Conservation (phyloP, 1,284 basidiomycete species). For the Stygiomarasmius scandens region DNA sequence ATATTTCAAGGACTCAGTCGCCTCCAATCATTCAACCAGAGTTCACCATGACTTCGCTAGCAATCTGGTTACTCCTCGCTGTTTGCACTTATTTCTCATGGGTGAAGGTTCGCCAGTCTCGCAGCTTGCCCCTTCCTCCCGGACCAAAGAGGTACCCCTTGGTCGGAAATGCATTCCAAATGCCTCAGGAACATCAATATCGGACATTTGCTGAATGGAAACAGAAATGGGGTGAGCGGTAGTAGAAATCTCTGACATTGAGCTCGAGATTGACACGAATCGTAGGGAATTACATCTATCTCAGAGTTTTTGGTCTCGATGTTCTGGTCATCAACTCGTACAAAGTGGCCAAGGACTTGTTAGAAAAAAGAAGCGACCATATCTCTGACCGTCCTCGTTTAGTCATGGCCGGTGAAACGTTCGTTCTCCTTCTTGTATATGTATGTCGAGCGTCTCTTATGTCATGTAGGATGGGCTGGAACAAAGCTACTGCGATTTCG, state of each 20-base stretch:
- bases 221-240: constrained; percentile 20
- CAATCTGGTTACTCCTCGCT: background rate
- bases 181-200: constrained; percentile 20
- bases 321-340: background rate
- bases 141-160: constrained; percentile 26
- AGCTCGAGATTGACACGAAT: background rate
- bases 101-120: background rate
- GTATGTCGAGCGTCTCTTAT: background rate
- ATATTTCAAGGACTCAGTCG: background rate
- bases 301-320: background rate
- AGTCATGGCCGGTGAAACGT: background rate
- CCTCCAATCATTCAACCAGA: background rate
- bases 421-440: background rate
- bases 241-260: too few species aligned
- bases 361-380: background rate
- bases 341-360: background rate
- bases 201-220: constrained; percentile 19
- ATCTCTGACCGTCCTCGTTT: background rate
- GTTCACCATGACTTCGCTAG: background rate
- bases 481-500: background rate
- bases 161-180: constrained; percentile 25
- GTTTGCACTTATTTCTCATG: background rate
- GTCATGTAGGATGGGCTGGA: background rate
- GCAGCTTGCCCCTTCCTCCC: constrained; percentile 10
- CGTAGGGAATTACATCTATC: background rate